These are phyloP conservation scores for Lentinula edodes DNA, from an alignment of 768 basidiomycete species.

Conservation along the genomic window DNA sequence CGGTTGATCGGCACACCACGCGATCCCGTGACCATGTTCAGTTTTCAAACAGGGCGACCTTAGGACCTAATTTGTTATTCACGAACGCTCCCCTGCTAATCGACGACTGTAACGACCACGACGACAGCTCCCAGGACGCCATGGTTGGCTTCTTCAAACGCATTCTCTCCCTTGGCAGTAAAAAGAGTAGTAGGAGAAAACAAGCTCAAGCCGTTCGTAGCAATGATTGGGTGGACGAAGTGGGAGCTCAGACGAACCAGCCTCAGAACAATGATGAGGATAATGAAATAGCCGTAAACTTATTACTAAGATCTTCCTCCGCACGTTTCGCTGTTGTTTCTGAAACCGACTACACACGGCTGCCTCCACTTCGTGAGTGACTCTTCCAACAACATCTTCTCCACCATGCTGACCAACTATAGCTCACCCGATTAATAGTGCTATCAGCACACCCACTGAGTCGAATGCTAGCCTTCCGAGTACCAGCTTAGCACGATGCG, in stretches of 20 bases:
- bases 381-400: background rate
- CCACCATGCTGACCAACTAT: slow-evolving; percentile 6
- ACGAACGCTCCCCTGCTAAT: background rate
- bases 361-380: slow-evolving; percentile 69
- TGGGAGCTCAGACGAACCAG: slow-evolving; percentile 4
- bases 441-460: slow-evolving; percentile 41
- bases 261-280: slow-evolving; percentile 34
- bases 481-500: slow-evolving; percentile 41
- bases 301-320: slow-evolving; percentile 68
- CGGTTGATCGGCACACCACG: background rate
- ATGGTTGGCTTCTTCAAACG: slow-evolving; percentile 68
- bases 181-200: slow-evolving; percentile 47
- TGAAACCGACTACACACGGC: slow-evolving; percentile 48
- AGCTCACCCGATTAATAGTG: slow-evolving; percentile 67
- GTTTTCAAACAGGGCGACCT: background rate
- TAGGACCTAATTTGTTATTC: no score
- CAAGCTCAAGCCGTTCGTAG: slow-evolving; percentile 16
- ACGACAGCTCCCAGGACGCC: background rate
- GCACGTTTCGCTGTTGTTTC: slow-evolving; percentile 54
- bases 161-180: slow-evolving; percentile 63
- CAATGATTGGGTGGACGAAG: slow-evolving; percentile 21
- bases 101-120: background rate
- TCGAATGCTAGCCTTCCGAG: slow-evolving; percentile 49
- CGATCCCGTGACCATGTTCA: slow-evolving; percentile 24
- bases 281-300: slow-evolving; percentile 34